Evolutionary conservation across 768 basidiomycete genomes (phyloP).

Genomic region (Macrolepiota dolichaula): DNA sequence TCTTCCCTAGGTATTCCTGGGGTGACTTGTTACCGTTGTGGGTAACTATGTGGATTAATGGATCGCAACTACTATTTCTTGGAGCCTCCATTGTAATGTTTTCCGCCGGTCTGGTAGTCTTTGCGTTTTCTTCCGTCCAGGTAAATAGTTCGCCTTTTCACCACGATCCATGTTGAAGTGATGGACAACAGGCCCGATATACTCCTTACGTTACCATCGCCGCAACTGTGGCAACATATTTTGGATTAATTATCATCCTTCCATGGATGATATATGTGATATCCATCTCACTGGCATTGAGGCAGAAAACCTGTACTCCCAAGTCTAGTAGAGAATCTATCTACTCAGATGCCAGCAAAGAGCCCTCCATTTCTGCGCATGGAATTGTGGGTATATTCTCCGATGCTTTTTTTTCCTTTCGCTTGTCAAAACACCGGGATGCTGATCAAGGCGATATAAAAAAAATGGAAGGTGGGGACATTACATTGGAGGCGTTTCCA

Average conservation of each 20-base stretch:
- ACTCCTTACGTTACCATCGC: constrained; percentile 5
- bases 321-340: constrained; percentile 4
- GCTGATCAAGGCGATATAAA: not conserved
- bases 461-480: not conserved
- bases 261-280: not conserved
- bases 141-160: not conserved
- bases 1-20: not conserved
- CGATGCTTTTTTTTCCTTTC: not conserved
- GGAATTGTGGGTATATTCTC: not conserved
- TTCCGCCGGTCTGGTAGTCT: constrained; percentile 2
- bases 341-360: not conserved
- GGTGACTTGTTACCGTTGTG: constrained; percentile 1
- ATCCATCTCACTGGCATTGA: not conserved
- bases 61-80: constrained; percentile 6
- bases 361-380: not conserved
- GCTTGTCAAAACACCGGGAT: not conserved
- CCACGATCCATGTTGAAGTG: not conserved
- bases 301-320: not conserved
- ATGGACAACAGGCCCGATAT: not conserved
- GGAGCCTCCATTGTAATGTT: constrained; percentile 2
- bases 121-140: constrained; percentile 1
- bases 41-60: constrained; percentile 6
- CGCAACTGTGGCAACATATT: constrained; percentile 1
- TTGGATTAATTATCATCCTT: not conserved
- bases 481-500: not conserved